Base-by-base conservation (phyloP, 1,284 basidiomycete species). In the Phylloboletellus chloephorus region DNA sequence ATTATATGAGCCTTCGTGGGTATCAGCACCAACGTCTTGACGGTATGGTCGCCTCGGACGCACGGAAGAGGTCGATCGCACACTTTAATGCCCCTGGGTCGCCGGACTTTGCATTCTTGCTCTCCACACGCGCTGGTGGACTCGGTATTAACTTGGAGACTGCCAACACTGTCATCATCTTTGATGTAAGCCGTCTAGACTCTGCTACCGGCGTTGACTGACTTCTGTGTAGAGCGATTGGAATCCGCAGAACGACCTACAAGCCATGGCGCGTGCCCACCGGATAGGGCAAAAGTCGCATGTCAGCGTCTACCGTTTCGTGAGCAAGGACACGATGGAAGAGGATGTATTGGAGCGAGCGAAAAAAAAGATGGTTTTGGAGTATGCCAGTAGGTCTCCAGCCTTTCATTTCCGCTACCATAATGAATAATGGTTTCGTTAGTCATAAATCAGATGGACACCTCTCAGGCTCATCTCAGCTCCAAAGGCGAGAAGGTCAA, bases 381-480 rank as follows among this genome's bases (percentile, higher is more conserved):
- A 99, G 66, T 98, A 98, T 71, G 96, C 95, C 38, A 98, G 91
- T 94, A 63, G 64, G 90, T 82, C 41, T 36, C 43, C 31, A 32
- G 9, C 7, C 10, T 31, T 56, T 44, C 38, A 41, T 51, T 19
- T 41, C 20, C 25, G 20, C 23, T 25, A 6, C n/a, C 12, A 19
- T 40, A 31, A 38, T 46, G 38, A 44, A 45, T 33, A 22, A 44
- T 13, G 20, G 10, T 40, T 39, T 37, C 21, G 40, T 41, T 60
- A 92, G 90, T 99, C 70, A 98, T 99, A 73, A 95, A 97, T 67
- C 95, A 98, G 68, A 97, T 98, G 85, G 96, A 99, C 68, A 99
- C 96, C 21, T 94, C 93, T 25, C 96, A 97, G 51, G 90, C 90
- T 34, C 92, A 98, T 67, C 82, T 98, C 51, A 87, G 88, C 52